Evolutionary conservation across 2,329 filamentous ascomycete genomes (phyloP), one percentile per base, ranked within the genome.

Genomic region (Monilinia aucupariae): DNA sequence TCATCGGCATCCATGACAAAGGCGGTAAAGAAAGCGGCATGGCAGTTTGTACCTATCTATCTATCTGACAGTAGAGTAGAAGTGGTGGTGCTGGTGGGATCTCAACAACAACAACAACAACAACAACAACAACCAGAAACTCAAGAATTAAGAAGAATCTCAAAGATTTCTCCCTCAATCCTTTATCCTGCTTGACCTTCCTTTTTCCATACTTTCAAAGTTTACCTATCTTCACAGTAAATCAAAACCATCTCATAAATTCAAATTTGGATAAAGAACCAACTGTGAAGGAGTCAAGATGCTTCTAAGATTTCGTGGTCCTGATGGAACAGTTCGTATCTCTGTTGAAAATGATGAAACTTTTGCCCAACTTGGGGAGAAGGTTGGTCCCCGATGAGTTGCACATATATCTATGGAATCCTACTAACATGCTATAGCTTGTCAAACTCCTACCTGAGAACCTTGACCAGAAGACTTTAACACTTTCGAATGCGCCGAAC

Each of bases 311-410:
- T 70, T 71, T 64, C 88, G 92, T 72, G 92, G 92, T 74, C 91
- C 90, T 68, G 92, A 97, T 79, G 94, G 94, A 79, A 94, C 94
- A 81, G 88, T 92, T 76, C 89, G 94, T 70, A 81, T 97, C 71
- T 90, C 82, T 59, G 84, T 96, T 69, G 87, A 92, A 70, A 84
- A 87, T 58, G 81, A 83, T 49, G 86, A 90, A 67, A 86, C 87
- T 0, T 96, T 97, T 74, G 79, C 78, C 49, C 78, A 84, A n/a
- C 77, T 88, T 49, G 82, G 80, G 39, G 74, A 78, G 32, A 77
- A 81, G 77, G 84, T 85, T 74, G 51, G 37, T 41, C 27, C 20
- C 30, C 17, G 27, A 25, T 27, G n/a, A 9, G 2, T 34, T 61
- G 27, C 30, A 39, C 37, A 32, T 22, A 45, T 22, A 15, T 45